Percentiles rank a stretch among this genome's conserved stretches.
Evolutionary conservation across 768 basidiomycete species (phyloP).

Genomic region (Leccinellum luteum): DNA sequence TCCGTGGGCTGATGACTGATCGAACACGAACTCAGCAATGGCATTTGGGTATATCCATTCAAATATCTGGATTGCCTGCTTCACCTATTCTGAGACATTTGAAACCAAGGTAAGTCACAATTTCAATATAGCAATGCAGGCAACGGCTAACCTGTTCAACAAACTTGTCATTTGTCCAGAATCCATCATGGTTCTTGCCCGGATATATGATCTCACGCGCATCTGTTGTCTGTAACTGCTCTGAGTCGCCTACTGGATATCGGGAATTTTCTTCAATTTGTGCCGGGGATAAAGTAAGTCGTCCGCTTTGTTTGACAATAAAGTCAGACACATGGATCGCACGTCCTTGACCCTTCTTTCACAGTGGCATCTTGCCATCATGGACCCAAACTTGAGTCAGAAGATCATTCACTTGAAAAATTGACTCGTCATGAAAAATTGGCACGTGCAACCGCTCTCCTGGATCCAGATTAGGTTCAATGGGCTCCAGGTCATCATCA

Average conservation of each 20-base stretch:
- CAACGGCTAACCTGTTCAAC: background rate
- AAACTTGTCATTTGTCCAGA: background rate
- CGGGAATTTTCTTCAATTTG: background rate
- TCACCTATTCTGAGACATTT: no score
- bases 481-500: background rate
- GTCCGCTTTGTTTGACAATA: background rate
- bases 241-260: background rate
- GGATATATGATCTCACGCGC: background rate
- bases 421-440: background rate
- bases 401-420: background rate
- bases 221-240: background rate
- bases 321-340: background rate
- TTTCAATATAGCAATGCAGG: no score
- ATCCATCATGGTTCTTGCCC: background rate
- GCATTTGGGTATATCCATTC: no score
- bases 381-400: background rate
- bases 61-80: no score
- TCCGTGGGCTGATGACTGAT: no score
- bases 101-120: no score
- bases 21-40: no score
- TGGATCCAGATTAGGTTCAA: background rate
- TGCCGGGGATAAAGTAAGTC: background rate
- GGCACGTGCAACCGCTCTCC: background rate
- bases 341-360: background rate
- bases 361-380: background rate